phyloP scores from a whole-genome alignment of 345 rosid genomes.

The Eucalyptus polybractea region DNA sequence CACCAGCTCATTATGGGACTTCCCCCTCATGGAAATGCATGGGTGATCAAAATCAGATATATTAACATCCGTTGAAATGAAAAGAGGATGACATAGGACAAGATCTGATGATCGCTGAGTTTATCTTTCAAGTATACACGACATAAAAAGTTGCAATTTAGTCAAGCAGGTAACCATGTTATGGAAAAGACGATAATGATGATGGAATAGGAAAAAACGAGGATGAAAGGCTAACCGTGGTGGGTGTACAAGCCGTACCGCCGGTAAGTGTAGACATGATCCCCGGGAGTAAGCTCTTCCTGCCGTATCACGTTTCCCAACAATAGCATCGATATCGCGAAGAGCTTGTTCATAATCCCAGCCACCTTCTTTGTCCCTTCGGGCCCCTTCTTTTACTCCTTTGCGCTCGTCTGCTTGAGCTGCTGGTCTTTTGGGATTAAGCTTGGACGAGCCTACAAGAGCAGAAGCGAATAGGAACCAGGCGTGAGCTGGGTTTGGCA shows the following conservation, averaged over 20 bases:
- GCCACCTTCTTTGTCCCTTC: too few relatives aligned
- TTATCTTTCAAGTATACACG: not conserved
- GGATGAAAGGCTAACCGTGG: not conserved
- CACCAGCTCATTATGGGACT: not conserved
- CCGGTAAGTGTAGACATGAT: not conserved
- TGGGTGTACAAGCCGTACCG: not conserved
- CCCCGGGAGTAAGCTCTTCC: not conserved
- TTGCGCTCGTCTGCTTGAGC: too few relatives aligned
- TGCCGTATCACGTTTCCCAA: fast-evolving
- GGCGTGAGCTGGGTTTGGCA: too few relatives aligned
- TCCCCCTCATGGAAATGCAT: not conserved
- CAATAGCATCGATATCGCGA: not conserved
- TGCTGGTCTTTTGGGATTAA: too few relatives aligned
- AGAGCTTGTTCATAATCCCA: not conserved
- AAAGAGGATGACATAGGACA: not conserved
- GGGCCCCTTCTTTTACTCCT: too few relatives aligned
- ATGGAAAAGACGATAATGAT: not conserved
- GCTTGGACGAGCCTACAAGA: too few relatives aligned
- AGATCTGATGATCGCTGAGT: not conserved
- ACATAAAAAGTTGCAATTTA: not conserved
- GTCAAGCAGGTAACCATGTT: not conserved
- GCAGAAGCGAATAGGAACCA: too few relatives aligned
- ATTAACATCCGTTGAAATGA: not conserved
- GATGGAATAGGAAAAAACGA: not conserved
- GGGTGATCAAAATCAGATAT: not conserved